These are phyloP conservation scores for Termitomyces sp. DNA, from an alignment of 768 basidiomycete genomes.

Conservation along the genomic window DNA sequence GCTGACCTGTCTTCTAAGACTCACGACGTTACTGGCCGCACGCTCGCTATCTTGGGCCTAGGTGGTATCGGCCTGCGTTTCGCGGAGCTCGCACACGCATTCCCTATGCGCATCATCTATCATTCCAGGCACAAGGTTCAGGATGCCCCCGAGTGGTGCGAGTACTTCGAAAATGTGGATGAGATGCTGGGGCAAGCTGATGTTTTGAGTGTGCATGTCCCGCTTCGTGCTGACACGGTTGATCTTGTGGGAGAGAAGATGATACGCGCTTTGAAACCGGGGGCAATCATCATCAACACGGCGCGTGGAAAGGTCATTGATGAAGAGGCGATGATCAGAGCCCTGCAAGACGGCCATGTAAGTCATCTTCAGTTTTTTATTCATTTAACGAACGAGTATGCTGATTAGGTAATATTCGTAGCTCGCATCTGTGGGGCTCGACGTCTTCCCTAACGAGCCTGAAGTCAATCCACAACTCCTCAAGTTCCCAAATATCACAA, in stretches of 20 bases:
- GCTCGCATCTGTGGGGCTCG: constrained; percentile 79
- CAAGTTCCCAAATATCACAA: constrained; percentile 76
- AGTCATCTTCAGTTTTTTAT: constrained; percentile 25
- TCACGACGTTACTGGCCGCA: constrained; percentile 66
- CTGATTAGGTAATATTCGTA: constrained; percentile 25
- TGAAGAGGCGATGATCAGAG: constrained; percentile 81
- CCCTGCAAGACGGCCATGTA: constrained; percentile 86
- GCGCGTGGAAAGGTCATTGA: constrained; percentile 91
- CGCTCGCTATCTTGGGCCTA: constrained; percentile 70
- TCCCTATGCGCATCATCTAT: constrained; percentile 91
- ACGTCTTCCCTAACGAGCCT: constrained; percentile 87
- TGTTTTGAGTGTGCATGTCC: constrained; percentile 84
- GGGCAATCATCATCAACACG: constrained; percentile 80
- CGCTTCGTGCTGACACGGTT: constrained; percentile 70
- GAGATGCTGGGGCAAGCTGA: constrained; percentile 71
- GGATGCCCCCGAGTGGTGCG: constrained; percentile 67
- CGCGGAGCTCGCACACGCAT: constrained; percentile 68
- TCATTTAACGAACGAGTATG: not conserved
- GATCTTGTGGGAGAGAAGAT: constrained; percentile 71
- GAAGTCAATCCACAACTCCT: constrained; percentile 74
- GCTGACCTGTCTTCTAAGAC: constrained; percentile 41
- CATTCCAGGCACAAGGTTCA: constrained; percentile 58
- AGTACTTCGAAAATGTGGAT: constrained; percentile 64
- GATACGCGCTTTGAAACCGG: constrained; percentile 76
- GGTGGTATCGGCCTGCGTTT: constrained; percentile 75